Base-by-base conservation (phyloP, 2,329 filamentous ascomycete species). In the Xylariaceae sp. region DNA sequence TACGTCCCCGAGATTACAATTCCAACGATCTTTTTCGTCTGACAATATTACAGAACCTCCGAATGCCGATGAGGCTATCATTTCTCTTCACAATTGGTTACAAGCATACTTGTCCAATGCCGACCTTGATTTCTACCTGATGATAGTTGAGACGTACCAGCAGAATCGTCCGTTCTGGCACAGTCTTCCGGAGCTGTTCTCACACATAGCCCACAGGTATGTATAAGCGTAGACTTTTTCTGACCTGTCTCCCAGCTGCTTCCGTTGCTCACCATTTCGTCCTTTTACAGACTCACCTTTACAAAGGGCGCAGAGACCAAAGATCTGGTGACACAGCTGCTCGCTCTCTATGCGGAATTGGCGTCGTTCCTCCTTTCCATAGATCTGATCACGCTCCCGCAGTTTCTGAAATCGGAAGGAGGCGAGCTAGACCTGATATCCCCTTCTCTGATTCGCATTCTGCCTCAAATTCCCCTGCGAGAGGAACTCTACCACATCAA, bases 121-220 rank as follows among this genome's bases (percentile, higher is more conserved):
- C 22, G 50, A 46, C 21, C 45, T 47, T 14, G 56, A 57, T 13
- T 46, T 60, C 3, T 47, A 54, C 16, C 49, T 57, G 9, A 45
- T 48, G 3, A 58, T 65, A 5, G 49, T 63, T n/a, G 57, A 66
- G 17, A 64, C 65, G 2, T 69, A 63, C 35, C 53, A 52, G 12
- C 56, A 58, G 19, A 57, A 76, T 37, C 58, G 51, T 21, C 47
- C 57, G 3, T 70, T 80, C 42, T 80, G 75, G 75, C 43, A 52
- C 19, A 40, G 51, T 3, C 59, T 80, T 17, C 72, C 75, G 1
- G 65, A 70, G 0, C 45, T 78, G 8, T 57, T 75, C 13, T 61
- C 55, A 49, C 50, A 51, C 7, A 46, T 67, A 15, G 50, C 44
- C 21, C 58, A 64, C 36, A 65, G 60, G 69, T 71, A 58, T 43